phyloP scores from a whole-genome alignment of 768 basidiomycete genomes.

The Tulasnella sp. region DNA sequence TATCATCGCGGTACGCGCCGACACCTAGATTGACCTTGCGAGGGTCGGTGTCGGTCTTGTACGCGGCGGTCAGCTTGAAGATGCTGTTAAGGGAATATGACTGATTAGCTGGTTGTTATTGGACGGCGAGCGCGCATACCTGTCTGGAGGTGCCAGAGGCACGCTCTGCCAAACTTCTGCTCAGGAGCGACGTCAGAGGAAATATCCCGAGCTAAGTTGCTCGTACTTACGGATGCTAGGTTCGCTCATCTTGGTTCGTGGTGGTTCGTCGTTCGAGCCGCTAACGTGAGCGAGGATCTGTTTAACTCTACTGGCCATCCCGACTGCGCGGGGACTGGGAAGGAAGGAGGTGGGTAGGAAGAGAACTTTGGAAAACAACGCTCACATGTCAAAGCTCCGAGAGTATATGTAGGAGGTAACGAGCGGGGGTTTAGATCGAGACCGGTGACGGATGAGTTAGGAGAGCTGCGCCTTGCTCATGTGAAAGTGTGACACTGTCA shows the following conservation, averaged over 20 bases:
- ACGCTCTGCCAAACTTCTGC: constrained; percentile 56
- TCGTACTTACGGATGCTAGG: background rate
- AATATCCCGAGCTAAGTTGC: background rate
- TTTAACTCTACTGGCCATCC: constrained; percentile 29
- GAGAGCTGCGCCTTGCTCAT: constrained; percentile 6
- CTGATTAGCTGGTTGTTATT: constrained; percentile 27
- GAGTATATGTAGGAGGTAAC: background rate
- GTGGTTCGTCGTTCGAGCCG: constrained; percentile 5
- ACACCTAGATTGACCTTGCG: constrained; percentile 90
- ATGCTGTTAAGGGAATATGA: constrained; percentile 50
- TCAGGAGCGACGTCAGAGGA: background rate
- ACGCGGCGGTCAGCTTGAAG: constrained; percentile 85
- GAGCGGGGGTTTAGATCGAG: background rate
- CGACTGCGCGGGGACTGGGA: background rate
- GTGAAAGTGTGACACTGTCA: background rate
- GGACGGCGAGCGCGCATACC: constrained; percentile 37
- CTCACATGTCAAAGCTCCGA: background rate
- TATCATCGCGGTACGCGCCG: constrained; percentile 85
- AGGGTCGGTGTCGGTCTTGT: constrained; percentile 70
- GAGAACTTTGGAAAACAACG: background rate
- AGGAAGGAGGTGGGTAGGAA: background rate
- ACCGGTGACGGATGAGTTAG: background rate
- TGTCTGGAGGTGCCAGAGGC: constrained; percentile 81
- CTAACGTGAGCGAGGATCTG: constrained; percentile 27
- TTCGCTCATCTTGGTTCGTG: constrained; percentile 1